A percentile compares a stretch with the other conserved stretches of the same genome.
phyloP scores from a whole-genome alignment of 2,329 filamentous ascomycete genomes.

The Colletotrichum euphorbiae region DNA sequence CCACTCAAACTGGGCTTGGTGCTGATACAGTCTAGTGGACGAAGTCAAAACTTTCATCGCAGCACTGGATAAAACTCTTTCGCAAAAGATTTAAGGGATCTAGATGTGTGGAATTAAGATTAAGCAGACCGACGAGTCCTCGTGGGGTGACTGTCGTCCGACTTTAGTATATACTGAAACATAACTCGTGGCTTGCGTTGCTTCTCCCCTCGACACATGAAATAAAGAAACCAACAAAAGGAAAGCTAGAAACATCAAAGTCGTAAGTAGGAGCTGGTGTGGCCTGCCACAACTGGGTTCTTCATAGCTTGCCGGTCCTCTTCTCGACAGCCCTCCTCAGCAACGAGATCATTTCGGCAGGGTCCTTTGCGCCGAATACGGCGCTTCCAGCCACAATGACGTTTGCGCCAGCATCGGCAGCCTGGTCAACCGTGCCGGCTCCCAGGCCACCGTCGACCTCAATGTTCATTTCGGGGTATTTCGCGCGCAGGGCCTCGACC shows the following conservation, averaged over 20 bases:
- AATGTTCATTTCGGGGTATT: conserved; percentile 93
- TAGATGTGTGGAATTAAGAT: conserved; percentile 26
- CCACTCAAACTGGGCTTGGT: not conserved
- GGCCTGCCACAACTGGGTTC: not conserved
- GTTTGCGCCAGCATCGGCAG: conserved; percentile 94
- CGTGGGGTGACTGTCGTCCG: conserved; percentile 14
- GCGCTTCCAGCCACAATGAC: conserved; percentile 98
- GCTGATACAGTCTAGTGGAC: conserved; percentile 56
- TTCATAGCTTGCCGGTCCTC: conserved; percentile 55
- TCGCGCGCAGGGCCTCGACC: conserved; percentile 82
- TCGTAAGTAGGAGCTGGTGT: conserved; percentile 24
- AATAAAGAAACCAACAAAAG: not conserved
- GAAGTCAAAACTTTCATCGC: conserved; percentile 66
- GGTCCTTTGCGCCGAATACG: conserved; percentile 92
- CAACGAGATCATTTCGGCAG: conserved; percentile 85
- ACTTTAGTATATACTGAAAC: conserved; percentile 24
- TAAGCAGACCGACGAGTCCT: conserved; percentile 17
- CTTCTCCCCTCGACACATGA: conserved; percentile 8
- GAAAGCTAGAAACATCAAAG: conserved; percentile 1
- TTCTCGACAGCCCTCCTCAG: conserved; percentile 83
- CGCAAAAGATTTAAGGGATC: conserved; percentile 41
- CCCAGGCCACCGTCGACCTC: conserved; percentile 96
- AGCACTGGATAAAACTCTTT: conserved; percentile 62
- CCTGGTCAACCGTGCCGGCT: conserved; percentile 89
- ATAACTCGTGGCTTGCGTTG: conserved; percentile 33